phyloP scores from a whole-genome alignment of 73 alveolate genomes.

The Tetrahymena elliotti region DNA sequence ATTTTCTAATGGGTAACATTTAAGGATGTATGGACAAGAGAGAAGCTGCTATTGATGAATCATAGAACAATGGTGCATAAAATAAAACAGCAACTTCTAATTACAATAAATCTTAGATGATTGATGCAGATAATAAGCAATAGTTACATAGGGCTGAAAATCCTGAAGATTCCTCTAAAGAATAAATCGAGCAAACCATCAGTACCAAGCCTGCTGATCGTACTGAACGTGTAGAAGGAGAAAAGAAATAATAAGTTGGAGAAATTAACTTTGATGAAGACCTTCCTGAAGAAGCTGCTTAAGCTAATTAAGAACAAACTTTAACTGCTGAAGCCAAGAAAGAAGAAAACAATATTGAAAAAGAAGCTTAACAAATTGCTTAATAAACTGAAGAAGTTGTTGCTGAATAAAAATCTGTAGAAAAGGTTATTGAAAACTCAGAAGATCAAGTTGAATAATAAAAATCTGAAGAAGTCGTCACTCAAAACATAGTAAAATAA shows the following conservation, averaged over 20 bases:
- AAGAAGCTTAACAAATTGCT: background rate
- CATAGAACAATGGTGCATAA: background rate
- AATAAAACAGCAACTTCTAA: background rate
- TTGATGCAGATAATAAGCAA: background rate
- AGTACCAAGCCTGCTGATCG: background rate
- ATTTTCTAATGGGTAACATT: background rate
- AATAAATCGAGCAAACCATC: background rate
- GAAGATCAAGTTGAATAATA: background rate
- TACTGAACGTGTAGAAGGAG: background rate
- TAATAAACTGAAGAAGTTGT: background rate
- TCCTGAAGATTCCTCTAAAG: background rate
- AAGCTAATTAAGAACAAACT: background rate
- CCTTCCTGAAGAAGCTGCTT: background rate
- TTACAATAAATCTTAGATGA: background rate
- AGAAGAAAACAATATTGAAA: background rate
- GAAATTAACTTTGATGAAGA: background rate
- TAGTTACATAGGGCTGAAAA: background rate
- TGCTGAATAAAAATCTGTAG: background rate
- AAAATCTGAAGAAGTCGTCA: background rate
- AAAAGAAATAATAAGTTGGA: background rate
- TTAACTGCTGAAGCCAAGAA: background rate
- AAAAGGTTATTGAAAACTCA: background rate
- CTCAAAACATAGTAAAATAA: background rate
- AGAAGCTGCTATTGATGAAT: background rate
- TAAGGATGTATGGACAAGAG: background rate